phyloP scores from a whole-genome alignment of 1,284 basidiomycete genomes.

The Meira nashicola region DNA sequence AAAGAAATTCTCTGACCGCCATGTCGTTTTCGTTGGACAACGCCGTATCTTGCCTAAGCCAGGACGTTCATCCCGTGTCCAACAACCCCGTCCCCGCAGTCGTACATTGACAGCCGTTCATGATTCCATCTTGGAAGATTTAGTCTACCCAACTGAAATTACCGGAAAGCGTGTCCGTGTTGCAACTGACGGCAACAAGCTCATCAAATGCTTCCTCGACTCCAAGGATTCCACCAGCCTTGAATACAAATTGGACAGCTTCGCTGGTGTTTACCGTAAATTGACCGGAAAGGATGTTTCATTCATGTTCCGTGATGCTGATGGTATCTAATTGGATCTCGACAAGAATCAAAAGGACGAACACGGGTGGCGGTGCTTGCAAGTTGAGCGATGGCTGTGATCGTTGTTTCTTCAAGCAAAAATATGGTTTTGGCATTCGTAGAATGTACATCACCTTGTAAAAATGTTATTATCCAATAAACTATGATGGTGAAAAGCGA shows the following conservation, averaged over 20 bases:
- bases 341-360: not conserved
- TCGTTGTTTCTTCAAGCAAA: too few relatives aligned
- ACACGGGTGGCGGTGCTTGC: not conserved
- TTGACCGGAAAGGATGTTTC: slow-evolving; percentile 88
- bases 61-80: slow-evolving; percentile 81
- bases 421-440: too few relatives aligned
- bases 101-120: slow-evolving; percentile 96
- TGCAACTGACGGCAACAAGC: slow-evolving; percentile 50
- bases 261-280: slow-evolving; percentile 88
- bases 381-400: not conserved
- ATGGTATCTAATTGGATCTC: slow-evolving; percentile 3
- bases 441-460: too few relatives aligned
- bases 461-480: too few relatives aligned
- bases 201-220: slow-evolving; percentile 70
- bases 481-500: too few relatives aligned
- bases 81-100: slow-evolving; percentile 94
- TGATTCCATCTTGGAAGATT: slow-evolving; percentile 96
- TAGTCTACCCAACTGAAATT: slow-evolving; percentile 98
- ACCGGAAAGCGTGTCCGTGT: slow-evolving; percentile 90
- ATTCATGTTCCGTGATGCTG: slow-evolving; percentile 28
- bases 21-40: slow-evolving; percentile 97
- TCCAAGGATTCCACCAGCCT: slow-evolving; percentile 95
- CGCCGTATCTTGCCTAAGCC: slow-evolving; percentile 98
- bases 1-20: slow-evolving; percentile 99
- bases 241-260: slow-evolving; percentile 99